phyloP scores from a whole-genome alignment of 2,329 filamentous ascomycete genomes.

The Colletotrichum magnum region DNA sequence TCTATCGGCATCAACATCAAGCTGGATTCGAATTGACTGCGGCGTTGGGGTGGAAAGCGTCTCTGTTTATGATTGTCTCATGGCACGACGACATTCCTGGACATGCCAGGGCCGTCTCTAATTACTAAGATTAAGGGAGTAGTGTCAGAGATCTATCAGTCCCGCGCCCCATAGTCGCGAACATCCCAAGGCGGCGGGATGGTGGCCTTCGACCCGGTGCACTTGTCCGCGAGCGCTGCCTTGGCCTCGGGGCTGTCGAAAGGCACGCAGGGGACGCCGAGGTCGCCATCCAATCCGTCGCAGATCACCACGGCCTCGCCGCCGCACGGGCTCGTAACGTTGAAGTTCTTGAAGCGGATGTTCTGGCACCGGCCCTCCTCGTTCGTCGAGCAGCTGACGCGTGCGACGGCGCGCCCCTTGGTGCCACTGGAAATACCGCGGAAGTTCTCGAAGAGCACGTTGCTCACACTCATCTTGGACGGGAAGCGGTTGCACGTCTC shows the following conservation, averaged over 20 bases:
- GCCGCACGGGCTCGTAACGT: slow-evolving; percentile 65
- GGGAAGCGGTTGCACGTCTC: slow-evolving; percentile 67
- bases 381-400: slow-evolving; percentile 67
- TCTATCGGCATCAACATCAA: too few relatives aligned
- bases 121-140: too few relatives aligned
- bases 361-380: slow-evolving; percentile 67
- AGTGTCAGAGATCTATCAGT: not conserved
- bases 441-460: slow-evolving; percentile 72
- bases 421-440: slow-evolving; percentile 70
- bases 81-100: too few relatives aligned
- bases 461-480: slow-evolving; percentile 69
- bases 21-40: too few relatives aligned
- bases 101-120: too few relatives aligned
- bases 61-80: too few relatives aligned
- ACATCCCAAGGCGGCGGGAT: slow-evolving; percentile 35
- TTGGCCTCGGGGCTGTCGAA: slow-evolving; percentile 50
- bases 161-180: slow-evolving; percentile 13
- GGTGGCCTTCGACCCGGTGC: slow-evolving; percentile 46
- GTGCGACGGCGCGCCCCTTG: slow-evolving; percentile 66
- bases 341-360: slow-evolving; percentile 68
- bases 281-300: slow-evolving; percentile 59
- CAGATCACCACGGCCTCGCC: slow-evolving; percentile 62
- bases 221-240: slow-evolving; percentile 49
- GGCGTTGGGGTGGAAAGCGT: too few relatives aligned
- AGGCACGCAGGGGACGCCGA: slow-evolving; percentile 52